phyloP scores from a whole-genome alignment of 176 grass and related monocot species.

The Thalia dealbata region DNA sequence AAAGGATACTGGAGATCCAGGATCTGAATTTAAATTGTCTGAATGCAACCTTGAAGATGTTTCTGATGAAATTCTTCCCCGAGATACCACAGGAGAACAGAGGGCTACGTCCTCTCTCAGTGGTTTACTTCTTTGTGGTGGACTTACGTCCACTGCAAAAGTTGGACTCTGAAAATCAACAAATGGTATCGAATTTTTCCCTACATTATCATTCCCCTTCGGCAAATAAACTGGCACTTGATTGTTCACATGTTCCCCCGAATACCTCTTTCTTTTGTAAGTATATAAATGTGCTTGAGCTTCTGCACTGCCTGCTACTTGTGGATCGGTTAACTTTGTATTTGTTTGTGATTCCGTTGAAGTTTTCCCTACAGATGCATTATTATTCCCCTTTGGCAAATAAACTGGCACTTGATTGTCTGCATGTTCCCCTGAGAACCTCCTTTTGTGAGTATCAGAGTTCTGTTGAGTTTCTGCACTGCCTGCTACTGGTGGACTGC shows the following conservation, averaged over 20 bases:
- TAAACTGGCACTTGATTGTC: conserved; percentile 24
- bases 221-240: conserved; percentile 22
- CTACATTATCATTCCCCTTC: conserved; percentile 22
- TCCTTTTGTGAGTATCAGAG: conserved; percentile 33
- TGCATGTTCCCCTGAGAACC: conserved; percentile 26
- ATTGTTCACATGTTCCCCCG: conserved; percentile 29
- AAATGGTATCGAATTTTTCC: conserved; percentile 23
- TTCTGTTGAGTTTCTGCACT: conserved; percentile 14
- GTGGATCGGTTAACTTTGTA: too few relatives aligned
- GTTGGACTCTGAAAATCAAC: conserved; percentile 58
- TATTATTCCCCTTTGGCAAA: conserved; percentile 21
- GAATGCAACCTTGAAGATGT: conserved; percentile 23
- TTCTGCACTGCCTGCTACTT: too few relatives aligned
- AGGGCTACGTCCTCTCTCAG: conserved; percentile 28
- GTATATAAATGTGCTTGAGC: too few relatives aligned
- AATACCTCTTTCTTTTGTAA: conserved; percentile 29
- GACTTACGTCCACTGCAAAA: conserved; percentile 48
- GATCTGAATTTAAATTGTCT: conserved; percentile 38
- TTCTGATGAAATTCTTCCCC: not conserved
- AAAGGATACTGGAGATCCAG: conserved; percentile 47
- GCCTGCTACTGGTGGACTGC: conserved; percentile 12
- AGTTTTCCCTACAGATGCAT: conserved; percentile 30
- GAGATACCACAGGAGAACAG: conserved; percentile 22
- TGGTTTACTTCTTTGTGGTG: conserved; percentile 31
- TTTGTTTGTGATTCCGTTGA: too few relatives aligned